Base-by-base conservation (phyloP, 2,329 filamentous ascomycete species). In the Clonostachys rosea region DNA sequence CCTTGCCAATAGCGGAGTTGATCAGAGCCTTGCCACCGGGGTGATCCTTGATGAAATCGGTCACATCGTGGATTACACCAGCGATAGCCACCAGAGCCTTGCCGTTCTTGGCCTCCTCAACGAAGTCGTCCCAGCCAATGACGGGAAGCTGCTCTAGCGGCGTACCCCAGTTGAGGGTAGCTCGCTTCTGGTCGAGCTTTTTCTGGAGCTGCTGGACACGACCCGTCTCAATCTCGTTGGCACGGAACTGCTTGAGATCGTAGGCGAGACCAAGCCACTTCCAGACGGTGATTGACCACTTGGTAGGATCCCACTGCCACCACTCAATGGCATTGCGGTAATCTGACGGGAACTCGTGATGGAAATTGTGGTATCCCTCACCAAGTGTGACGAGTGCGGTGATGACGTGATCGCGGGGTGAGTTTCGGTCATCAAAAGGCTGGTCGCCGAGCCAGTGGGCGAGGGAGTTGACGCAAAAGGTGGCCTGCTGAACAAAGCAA, bases 311-410 rank as follows among this genome's bases (percentile, higher is more conserved):
- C 62, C 95, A 95, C 64, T 95, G 89, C 73, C 84, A 86, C 89
- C 89, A 95, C 69, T 90, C 78, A 57, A 94, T 92, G 52, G 89
- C 89, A 65, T 95, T 95, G 65, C 89, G 88, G 81, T 94, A 95
- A 68, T 95, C 89, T 11, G 88, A 92, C 46, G 90, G 90, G 72
- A 95, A 95, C 68, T 95, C 89, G 78, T 95, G 89, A 73, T 95
- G 89, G 79, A 95, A 95, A 79, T 95, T 95, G 79, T 95, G 89
- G 74, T 95, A 95, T 33, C 89, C 89, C 71, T 91, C 89, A 43
- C 89, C 89, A 17, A 95, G 84, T 40, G 89, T 95, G 57, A 90
- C 84, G 16, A 95, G 72, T 40, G 89, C 89, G 39, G 89, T 95
- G 69, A 95, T 82, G 63, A 92, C 79, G 69, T 95, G 89, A 61